phyloP scores from a whole-genome alignment of 257 asterid genomes.

The Rehmannia glutinosa region DNA sequence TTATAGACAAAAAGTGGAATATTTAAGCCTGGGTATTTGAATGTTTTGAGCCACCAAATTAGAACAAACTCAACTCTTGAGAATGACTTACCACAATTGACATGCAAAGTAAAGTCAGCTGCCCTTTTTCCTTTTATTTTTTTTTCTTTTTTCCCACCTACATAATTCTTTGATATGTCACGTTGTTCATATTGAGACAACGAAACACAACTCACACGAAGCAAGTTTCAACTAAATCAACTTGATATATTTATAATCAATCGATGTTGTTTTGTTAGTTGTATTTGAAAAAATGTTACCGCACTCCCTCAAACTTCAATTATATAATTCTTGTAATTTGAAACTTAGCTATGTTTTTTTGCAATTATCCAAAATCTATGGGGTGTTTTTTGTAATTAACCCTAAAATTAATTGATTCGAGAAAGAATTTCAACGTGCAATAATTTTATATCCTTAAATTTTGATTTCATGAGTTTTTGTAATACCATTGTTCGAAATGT shows the following conservation, averaged over 20 bases:
- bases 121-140: not conserved
- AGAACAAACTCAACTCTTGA: not conserved
- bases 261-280: too few species aligned
- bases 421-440: not conserved
- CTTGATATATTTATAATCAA: too few species aligned
- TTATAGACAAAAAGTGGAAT: not conserved
- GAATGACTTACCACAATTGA: conserved; percentile 8
- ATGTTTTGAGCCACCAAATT: conserved; percentile 15
- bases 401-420: too few species aligned
- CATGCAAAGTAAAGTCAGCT: conserved; percentile 6
- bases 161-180: not conserved
- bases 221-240: too few species aligned
- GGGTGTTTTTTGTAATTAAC: too few species aligned
- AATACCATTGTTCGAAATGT: not conserved
- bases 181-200: not conserved
- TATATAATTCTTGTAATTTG: too few species aligned
- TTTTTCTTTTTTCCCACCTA: not conserved
- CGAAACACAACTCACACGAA: too few species aligned
- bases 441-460: not conserved
- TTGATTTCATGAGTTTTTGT: not conserved
- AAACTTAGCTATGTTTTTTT: too few species aligned
- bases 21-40: not conserved
- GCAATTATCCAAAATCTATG: too few species aligned
- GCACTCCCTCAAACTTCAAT: too few species aligned
- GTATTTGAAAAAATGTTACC: too few species aligned